Evolutionary conservation across 306 rosid genomes (phyloP), one percentile per base, ranked within the genome.

Genomic region (Vachellia pachyceras): DNA sequence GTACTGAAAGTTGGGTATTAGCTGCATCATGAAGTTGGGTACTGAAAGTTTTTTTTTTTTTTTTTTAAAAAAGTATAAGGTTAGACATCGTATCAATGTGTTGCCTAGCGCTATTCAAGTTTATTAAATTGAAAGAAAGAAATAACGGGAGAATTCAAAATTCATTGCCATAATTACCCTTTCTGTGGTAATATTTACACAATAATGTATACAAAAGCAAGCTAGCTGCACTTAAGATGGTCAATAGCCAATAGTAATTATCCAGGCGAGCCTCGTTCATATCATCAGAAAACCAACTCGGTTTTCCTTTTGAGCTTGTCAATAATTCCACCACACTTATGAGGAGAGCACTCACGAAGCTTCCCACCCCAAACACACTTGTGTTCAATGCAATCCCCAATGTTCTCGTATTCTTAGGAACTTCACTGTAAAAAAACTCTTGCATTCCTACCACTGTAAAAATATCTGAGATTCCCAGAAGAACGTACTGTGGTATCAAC

Each of bases 391-490:
- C 98, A 81, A 95, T 90, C 4, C 91, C 99, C 88, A 91, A 84
- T 3, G 97, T 93, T 75, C 93, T 93, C 99, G 93, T 93, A 45
- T 83, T 89, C 41, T 63, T 74, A 0, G 99, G 99, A 64, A 93
- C 96, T 78, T 95, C 96, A n/a, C 92, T 84, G 86, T 91, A 95
- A 58, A 95, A 95, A 40, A 95, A 95, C 77, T 95, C 99, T 20
- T 95, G 98, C 98, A 95, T 95, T 2, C 97, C 99, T 47, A 95
- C 98, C 29, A 93, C 98, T 0, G 98, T 95, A 85, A 95, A 95
- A 74, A 93, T 93, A 77, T 93, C 99, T 13, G 98, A 90, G 40
- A 95, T 74, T 4, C 99, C 99, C 7, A 95, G 79, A 6, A 95
- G 87, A 50, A 95, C 87, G 79, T 95, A 95, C 44, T 95, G 99